Evolutionary conservation across 2,329 filamentous ascomycete genomes (phyloP), one percentile per base, ranked within the genome.

Genomic region (Gnomoniopsis sp.): DNA sequence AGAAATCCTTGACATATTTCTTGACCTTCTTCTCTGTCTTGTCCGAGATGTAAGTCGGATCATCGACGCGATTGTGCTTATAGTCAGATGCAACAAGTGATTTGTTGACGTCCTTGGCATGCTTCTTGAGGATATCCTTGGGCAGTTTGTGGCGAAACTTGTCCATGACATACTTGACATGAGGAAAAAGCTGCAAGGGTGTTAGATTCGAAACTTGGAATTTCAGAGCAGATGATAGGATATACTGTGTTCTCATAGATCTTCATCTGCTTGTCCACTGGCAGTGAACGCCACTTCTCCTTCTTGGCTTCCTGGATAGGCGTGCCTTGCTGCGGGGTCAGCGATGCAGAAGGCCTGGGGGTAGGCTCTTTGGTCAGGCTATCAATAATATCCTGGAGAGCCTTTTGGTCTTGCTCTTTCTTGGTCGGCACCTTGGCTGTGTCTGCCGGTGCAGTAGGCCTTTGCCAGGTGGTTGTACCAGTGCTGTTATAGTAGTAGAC

Each of bases 71-170:
- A 50, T 87, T 85, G 68, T 93, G 89, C 72, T 96, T 96, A 76
- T 90, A 97, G 71, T 98, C 93, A 0, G 91, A 95, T 19, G 90
- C 85, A 21, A 96, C 93, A 15, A 98, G 83, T 72, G 93, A 96
- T 74, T 96, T 96, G 58, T 87, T 87, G 49, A 93, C 83, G 72
- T 88, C 81, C 66, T 87, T 85, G 57, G 79, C 81, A 50, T 86
- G 79, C 58, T 81, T 81, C 68, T 88, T 88, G 3, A 87, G 71
- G 52, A 87, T 83, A 7, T 97, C 92, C 69, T 89, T 93, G 3
- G 91, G 90, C 22, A 98, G 85, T 73, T 91, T 93, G 68, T 92
- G 83, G 63, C 88, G 89, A 72, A 92, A 98, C 68, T 91, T 95
- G 72, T 93, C 88, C 68, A 93, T 84, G 1, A 96, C 88, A 64